Evolutionary conservation across 768 basidiomycete genomes (phyloP).

Genomic region (Boletus sp.): DNA sequence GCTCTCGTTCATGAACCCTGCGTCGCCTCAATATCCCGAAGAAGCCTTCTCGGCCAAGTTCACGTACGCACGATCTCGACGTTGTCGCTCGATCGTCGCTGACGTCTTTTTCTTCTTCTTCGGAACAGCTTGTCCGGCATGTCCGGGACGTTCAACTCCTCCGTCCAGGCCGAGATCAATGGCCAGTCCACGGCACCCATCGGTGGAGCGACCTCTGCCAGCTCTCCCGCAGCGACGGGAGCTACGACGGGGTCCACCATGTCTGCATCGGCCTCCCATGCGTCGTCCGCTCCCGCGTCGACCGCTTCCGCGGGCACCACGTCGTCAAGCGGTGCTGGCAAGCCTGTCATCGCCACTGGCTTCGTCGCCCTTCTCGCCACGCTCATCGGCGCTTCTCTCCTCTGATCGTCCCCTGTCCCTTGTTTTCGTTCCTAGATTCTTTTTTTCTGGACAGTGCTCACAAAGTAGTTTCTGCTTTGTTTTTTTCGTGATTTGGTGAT

Average conservation of each 20-base stretch:
- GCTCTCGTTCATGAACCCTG: constrained; percentile 47
- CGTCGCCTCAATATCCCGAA: constrained; percentile 51
- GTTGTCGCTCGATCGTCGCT: background rate
- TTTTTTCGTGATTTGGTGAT: background rate
- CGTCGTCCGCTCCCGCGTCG: background rate
- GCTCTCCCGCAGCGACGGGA: constrained; percentile 14
- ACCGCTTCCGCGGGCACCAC: background rate
- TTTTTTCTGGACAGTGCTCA: background rate
- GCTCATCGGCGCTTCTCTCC: constrained; percentile 21
- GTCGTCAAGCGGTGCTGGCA: constrained; percentile 21
- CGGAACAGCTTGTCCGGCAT: constrained; percentile 58
- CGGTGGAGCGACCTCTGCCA: constrained; percentile 35
- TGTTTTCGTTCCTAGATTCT: background rate
- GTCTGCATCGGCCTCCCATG: background rate
- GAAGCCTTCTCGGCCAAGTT: constrained; percentile 81
- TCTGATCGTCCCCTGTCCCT: constrained; percentile 10
- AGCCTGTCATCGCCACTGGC: constrained; percentile 22
- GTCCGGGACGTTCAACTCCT: constrained; percentile 65
- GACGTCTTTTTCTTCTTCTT: background rate
- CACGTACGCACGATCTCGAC: constrained; percentile 46
- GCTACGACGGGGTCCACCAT: constrained; percentile 2
- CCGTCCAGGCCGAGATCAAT: constrained; percentile 55
- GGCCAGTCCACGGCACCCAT: constrained; percentile 60
- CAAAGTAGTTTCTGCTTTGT: background rate
- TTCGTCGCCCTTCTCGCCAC: constrained; percentile 21